These are phyloP conservation scores for Panaeolus cyanescens DNA, from an alignment of 768 basidiomycete genomes.

Conservation along the genomic window DNA sequence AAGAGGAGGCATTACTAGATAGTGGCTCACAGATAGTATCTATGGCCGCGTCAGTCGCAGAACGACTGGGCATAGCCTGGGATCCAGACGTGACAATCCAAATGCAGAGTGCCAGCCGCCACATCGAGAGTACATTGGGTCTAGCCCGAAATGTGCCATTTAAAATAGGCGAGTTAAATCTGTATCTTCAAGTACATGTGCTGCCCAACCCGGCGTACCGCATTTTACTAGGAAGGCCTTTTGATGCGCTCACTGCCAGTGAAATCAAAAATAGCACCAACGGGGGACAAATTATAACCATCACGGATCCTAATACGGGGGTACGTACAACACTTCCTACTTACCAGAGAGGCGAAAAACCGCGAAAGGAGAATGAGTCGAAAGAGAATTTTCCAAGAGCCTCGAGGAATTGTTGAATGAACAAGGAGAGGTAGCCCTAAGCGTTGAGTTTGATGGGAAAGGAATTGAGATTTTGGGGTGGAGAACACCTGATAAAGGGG, in stretches of 20 bases:
- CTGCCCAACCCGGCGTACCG: slow-evolving; percentile 22
- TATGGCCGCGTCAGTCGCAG: slow-evolving; percentile 16
- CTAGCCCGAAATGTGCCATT: slow-evolving; percentile 8
- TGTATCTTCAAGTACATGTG: slow-evolving; percentile 29
- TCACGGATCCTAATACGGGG: slow-evolving; percentile 22
- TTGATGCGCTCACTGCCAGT: slow-evolving; percentile 16
- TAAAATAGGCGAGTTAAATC: slow-evolving; percentile 15
- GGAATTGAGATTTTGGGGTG: not conserved
- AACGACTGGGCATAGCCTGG: slow-evolving; percentile 15
- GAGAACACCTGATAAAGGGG: too few species aligned
- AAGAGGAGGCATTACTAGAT: slow-evolving; percentile 19
- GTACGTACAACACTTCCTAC: slow-evolving; percentile 14
- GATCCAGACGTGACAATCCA: slow-evolving; percentile 18
- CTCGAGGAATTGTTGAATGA: slow-evolving; percentile 13
- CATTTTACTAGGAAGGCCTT: slow-evolving; percentile 24
- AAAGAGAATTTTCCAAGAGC: not conserved
- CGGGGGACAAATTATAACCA: slow-evolving; percentile 14
- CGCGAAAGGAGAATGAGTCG: not conserved
- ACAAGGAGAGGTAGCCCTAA: slow-evolving; percentile 13
- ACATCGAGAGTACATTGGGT: slow-evolving; percentile 17
- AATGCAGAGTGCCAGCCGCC: slow-evolving; percentile 26
- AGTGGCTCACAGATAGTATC: slow-evolving; percentile 25
- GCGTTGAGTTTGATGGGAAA: slow-evolving; percentile 8
- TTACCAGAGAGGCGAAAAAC: slow-evolving; percentile 6
- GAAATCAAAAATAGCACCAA: slow-evolving; percentile 12